Evolutionary conservation across 306 rosid species (phyloP).

Genomic region (Abrus precatorius): DNA sequence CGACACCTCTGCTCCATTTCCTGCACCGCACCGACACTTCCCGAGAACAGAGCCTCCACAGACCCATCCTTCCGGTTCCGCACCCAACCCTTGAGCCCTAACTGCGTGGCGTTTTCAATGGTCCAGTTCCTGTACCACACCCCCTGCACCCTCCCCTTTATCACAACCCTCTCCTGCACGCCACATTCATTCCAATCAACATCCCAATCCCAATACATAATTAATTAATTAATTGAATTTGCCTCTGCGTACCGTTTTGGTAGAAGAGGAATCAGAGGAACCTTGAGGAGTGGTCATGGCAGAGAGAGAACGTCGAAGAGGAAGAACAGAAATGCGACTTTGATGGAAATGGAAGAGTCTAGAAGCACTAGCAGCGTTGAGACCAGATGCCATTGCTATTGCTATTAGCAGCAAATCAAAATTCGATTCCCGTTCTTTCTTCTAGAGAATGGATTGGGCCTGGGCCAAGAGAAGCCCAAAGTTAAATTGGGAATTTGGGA

Average conservation of each 20-base stretch:
- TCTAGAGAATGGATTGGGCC: not conserved
- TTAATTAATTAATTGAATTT: not conserved
- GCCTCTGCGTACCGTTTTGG: constrained; percentile 67
- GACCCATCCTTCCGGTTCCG: constrained; percentile 62
- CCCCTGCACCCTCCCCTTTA: constrained; percentile 86
- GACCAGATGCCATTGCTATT: constrained; percentile 55
- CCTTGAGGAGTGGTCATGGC: constrained; percentile 60
- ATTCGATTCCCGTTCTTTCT: not conserved
- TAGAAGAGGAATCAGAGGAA: constrained; percentile 51
- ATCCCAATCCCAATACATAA: not conserved
- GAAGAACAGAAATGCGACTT: constrained; percentile 53
- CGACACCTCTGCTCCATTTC: constrained; percentile 94
- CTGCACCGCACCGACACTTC: constrained; percentile 46
- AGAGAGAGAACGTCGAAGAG: constrained; percentile 55
- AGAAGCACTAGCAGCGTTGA: constrained; percentile 29
- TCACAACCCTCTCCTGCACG: constrained; percentile 82
- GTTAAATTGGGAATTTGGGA: not conserved
- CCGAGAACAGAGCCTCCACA: constrained; percentile 62
- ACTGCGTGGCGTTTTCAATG: constrained; percentile 51
- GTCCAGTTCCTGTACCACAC: constrained; percentile 66
- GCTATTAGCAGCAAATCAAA: constrained; percentile 49
- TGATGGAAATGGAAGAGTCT: constrained; percentile 62
- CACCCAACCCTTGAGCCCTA: constrained; percentile 63
- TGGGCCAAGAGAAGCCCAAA: constrained; percentile 23
- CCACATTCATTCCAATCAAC: not conserved